These are phyloP conservation scores for Phytopythium ostracodes DNA, from an alignment of 352 stramenopile species.

Conservation along the genomic window DNA sequence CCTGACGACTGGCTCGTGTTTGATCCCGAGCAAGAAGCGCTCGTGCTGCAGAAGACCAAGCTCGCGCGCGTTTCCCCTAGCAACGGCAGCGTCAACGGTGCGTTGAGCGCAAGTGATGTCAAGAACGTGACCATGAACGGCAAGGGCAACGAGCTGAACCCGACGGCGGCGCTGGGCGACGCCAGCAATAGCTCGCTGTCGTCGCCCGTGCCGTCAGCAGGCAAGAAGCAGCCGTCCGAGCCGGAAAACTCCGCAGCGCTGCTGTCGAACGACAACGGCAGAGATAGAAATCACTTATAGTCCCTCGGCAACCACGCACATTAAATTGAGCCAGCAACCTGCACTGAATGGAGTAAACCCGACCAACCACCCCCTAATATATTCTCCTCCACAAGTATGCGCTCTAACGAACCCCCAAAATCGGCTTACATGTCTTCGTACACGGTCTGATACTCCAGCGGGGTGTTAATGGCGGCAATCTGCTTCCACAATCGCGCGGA, in stretches of 20 bases:
- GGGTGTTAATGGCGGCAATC: constrained; percentile 34
- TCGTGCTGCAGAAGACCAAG: constrained; percentile 56
- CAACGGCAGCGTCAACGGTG: neutral
- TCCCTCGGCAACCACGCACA: neutral
- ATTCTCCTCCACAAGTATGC: constrained; percentile 2
- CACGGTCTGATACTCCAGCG: constrained; percentile 41
- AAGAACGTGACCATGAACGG: neutral
- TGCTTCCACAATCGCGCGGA: constrained; percentile 69
- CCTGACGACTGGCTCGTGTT: constrained; percentile 78
- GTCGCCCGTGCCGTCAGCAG: neutral
- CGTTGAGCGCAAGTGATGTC: neutral
- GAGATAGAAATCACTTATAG: constrained; percentile 1
- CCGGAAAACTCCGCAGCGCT: neutral
- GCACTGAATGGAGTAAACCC: neutral
- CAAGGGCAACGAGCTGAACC: constrained; percentile 1
- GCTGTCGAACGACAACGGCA: neutral
- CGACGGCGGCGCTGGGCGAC: neutral
- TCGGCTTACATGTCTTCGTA: constrained; percentile 19
- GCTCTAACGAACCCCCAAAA: no score
- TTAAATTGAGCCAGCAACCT: neutral
- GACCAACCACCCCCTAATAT: neutral
- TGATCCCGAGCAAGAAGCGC: constrained; percentile 48
- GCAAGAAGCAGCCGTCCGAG: neutral
- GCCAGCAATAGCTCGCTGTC: neutral
- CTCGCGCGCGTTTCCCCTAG: constrained; percentile 3